Conservation (phyloP, 306 rosid species). For the Neltuma alba region DNA sequence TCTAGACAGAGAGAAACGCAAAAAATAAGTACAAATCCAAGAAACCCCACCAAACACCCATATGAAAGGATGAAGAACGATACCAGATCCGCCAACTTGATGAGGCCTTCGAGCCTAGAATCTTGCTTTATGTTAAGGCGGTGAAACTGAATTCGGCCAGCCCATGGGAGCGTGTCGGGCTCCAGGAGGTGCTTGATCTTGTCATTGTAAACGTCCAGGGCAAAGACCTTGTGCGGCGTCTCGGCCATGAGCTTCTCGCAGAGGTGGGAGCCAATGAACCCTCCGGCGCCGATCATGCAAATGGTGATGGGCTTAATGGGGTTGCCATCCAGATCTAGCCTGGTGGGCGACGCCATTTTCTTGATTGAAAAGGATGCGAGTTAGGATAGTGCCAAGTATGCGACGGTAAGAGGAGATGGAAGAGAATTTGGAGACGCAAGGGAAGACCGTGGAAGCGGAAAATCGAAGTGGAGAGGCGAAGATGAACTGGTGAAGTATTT, state of each 20-base stretch:
- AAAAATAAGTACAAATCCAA: not conserved
- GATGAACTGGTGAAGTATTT: not conserved
- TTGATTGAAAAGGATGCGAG: not conserved
- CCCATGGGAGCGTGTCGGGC: slow-evolving; percentile 71
- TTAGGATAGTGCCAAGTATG: not conserved
- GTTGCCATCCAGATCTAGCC: slow-evolving; percentile 84
- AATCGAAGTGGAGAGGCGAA: not conserved
- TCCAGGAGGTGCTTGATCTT: slow-evolving; percentile 92
- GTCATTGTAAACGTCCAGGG: slow-evolving; percentile 88
- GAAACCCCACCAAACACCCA: not conserved
- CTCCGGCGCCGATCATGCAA: slow-evolving; percentile 98
- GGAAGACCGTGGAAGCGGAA: not conserved
- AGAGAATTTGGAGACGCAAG: not conserved
- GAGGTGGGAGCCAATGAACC: slow-evolving; percentile 97
- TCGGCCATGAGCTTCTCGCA: slow-evolving; percentile 88
- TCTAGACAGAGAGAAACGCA: slow-evolving; percentile 41
- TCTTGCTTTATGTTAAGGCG: slow-evolving; percentile 94
- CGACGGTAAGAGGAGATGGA: not conserved
- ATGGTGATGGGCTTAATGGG: slow-evolving; percentile 74
- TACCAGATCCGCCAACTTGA: slow-evolving; percentile 98
- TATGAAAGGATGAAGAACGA: not conserved
- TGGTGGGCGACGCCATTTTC: slow-evolving; percentile 56
- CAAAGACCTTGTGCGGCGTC: slow-evolving; percentile 83
- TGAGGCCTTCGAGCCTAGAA: slow-evolving; percentile 90
- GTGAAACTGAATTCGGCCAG: slow-evolving; percentile 87